These are phyloP conservation scores for Chlorella sp. DNA, from an alignment of 139 green algal genomes.

Conservation along the genomic window DNA sequence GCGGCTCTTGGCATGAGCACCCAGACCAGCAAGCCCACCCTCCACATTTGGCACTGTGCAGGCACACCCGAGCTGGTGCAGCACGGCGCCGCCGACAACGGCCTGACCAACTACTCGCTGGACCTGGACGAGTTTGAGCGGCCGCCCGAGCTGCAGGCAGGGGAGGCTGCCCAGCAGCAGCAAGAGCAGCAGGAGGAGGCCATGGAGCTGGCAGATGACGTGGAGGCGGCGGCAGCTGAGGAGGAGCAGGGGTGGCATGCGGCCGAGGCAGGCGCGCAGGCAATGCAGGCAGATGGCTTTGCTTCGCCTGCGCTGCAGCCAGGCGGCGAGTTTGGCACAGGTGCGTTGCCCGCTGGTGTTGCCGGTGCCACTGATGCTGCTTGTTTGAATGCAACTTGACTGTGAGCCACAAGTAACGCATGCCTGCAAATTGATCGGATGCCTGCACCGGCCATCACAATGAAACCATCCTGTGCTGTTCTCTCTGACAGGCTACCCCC, in stretches of 20 bases:
- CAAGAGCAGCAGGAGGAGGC: background rate
- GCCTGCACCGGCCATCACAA: too few relatives aligned
- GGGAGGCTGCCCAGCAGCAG: background rate
- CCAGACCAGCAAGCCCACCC: background rate
- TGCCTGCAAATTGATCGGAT: too few relatives aligned
- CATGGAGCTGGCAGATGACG: background rate
- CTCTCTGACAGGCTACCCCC: background rate
- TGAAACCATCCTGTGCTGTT: too few relatives aligned
- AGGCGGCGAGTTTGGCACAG: conserved; percentile 7
- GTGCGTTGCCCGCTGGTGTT: background rate
- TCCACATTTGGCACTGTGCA: background rate
- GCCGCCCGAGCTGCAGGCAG: conserved; percentile 53
- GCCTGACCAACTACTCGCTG: conserved; percentile 45
- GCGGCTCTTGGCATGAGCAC: background rate
- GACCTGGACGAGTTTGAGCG: conserved; percentile 64
- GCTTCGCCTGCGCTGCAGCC: conserved; percentile 6
- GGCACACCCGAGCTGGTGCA: conserved; percentile 20
- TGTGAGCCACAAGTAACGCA: too few relatives aligned
- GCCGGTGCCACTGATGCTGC: background rate
- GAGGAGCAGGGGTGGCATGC: background rate
- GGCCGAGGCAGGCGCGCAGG: conserved; percentile 12
- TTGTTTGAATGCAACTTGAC: too few relatives aligned
- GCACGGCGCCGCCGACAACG: background rate
- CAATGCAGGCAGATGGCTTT: background rate
- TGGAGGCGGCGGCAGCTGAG: background rate